Base-by-base conservation (phyloP, 768 basidiomycete species). In the Coprinopsis strossmayeri region DNA sequence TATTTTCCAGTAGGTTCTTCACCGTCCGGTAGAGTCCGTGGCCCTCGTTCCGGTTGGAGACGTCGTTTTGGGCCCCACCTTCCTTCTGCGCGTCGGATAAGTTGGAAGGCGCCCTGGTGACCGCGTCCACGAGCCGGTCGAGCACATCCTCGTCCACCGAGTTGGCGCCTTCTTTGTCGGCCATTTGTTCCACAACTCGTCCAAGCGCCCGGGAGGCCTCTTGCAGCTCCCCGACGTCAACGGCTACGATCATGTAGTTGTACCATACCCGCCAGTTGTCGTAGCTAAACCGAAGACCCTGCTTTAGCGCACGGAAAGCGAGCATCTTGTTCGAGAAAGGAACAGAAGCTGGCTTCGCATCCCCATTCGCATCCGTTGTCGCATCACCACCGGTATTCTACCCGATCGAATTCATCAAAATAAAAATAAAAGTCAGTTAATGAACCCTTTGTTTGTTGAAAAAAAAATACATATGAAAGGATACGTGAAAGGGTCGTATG, bases 231-330 rank as follows among this genome's bases (percentile, higher is more conserved):
- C 94, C 95, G 17, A 97, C 87, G 55, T 97, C 92, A 65, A 96
- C 73, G 2, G 90, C 77, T 23, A 98, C 84, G 59, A 96, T 72
- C 85, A 91, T 93, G 71, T 93, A 98, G 71, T 99, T 99, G 52
- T 77, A 76, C 96, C 96, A 99, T 88, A 99, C 94, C 17, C 91
- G 79, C 94, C 95, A 98, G 60, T 92, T 94, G 23, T 90, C 84
- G 62, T 91, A 88, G 42, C 79, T 78, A 64, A 77, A 80, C 56
- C 82, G 84, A 52, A 98, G 76, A 1, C 96, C 94, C 52, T 91
- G 88, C 55, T 87, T 85, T 23, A 99, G 83, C 2, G 96, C 95
- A 15, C 84, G 85, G 74, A 91, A 96, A 1, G 96, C 96, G 35
- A 92, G 77, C 39, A 84, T 70, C 63, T 91, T 94, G 70, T 94